These are phyloP conservation scores for Diplodia sapinea DNA, from an alignment of 2,329 filamentous ascomycete genomes.

Conservation along the genomic window DNA sequence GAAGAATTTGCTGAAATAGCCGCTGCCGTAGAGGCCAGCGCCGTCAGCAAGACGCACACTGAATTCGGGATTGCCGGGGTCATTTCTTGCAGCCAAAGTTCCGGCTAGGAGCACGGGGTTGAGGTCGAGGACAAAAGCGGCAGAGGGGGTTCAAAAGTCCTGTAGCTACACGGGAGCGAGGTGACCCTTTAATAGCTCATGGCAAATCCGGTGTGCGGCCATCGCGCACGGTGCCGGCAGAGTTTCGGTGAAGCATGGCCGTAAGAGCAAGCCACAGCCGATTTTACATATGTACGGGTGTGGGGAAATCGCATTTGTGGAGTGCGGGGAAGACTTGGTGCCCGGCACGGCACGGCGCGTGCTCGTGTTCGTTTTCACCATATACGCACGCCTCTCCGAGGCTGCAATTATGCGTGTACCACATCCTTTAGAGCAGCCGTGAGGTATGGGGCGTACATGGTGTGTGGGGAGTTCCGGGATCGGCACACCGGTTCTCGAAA, in stretches of 20 bases:
- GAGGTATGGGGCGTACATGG: background rate
- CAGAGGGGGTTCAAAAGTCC: background rate
- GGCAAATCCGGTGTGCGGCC: background rate
- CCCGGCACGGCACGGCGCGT: too few relatives aligned
- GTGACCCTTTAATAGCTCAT: background rate
- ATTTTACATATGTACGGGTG: background rate
- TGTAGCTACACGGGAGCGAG: background rate
- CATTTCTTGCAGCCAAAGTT: background rate
- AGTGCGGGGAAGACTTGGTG: background rate
- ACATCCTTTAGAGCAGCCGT: background rate
- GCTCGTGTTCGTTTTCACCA: background rate
- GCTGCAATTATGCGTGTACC: background rate
- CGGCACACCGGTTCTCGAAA: background rate
- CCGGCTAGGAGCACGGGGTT: too few relatives aligned
- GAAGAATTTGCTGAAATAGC: background rate
- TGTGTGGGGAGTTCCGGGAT: background rate
- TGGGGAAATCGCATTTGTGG: slow-evolving; percentile 4
- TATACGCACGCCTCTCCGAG: background rate
- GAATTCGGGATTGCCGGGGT: background rate
- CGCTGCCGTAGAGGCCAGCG: background rate
- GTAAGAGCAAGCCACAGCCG: background rate
- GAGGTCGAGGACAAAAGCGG: background rate
- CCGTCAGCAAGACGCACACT: background rate
- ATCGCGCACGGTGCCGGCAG: background rate
- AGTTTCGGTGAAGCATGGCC: background rate